Evolutionary conservation across 75 land plant genomes (phyloP), one percentile per base, ranked within the genome.

Genomic region (Selaginella moellendorffii): DNA sequence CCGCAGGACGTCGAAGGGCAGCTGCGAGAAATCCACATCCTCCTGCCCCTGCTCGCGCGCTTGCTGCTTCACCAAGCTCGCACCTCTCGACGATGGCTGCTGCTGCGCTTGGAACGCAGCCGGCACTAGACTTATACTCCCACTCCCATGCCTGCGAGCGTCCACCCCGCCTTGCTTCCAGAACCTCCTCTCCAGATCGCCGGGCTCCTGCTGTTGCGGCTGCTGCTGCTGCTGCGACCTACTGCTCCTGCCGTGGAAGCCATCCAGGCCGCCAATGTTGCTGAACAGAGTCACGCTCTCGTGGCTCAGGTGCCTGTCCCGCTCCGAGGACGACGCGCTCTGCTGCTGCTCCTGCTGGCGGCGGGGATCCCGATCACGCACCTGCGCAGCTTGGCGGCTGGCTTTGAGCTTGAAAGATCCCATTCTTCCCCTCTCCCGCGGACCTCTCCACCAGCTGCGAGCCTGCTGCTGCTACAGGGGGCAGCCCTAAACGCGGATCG

Each of bases 1-100:
- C 29, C 58, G n/a, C 25, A 88, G 52, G 19, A 88, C 63, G 29
- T 88, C 95, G 73, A 61, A 64, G 0, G 88, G 93, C 14, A 86
- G 78, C 56, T n/a, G 52, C 29, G 68, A 68, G 25, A 29, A 23
- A 29, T 56, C 30, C 24, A 10, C 28, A 5, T 52, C 19, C 1
- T 12, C 24, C 14, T 1, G 28, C 5, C 14, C 46, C 46, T 5
- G 5, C 46, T 36, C 46, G n/a, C n/a, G n/a, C n/a, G n/a, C n/a
- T n/a, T n/a, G n/a, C n/a, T n/a, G n/a, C n/a, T n/a, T n/a, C n/a
- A n/a, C n/a, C n/a, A n/a, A n/a, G n/a, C n/a, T n/a, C n/a, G n/a
- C n/a, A n/a, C n/a, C n/a, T n/a, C n/a, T n/a, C n/a, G n/a, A n/a
- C n/a, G n/a, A n/a, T n/a, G n/a, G n/a, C n/a, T n/a, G n/a, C n/a